phyloP scores from a whole-genome alignment of 768 basidiomycete genomes.

The Mycena amicta region DNA sequence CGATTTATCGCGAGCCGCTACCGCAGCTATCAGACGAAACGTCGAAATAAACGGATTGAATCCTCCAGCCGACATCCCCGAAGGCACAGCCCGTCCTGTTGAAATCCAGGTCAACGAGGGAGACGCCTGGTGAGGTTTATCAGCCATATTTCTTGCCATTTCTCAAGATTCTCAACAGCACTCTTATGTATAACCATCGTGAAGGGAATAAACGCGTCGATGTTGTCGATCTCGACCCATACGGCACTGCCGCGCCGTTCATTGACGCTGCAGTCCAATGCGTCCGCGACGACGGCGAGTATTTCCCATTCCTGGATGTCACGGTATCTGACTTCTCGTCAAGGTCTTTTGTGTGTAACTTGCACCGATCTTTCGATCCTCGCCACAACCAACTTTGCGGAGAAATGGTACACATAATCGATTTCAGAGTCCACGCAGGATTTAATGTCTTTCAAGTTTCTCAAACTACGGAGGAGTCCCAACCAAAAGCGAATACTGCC shows the following conservation, averaged over 20 bases:
- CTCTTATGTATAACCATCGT: conserved; percentile 89
- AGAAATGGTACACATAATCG: too few relatives aligned
- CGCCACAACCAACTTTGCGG: conserved; percentile 91
- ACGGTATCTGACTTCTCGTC: conserved; percentile 3
- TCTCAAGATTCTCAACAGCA: conserved; percentile 43
- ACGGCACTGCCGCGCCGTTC: conserved; percentile 96
- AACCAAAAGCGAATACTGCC: conserved; percentile 90
- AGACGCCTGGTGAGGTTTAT: conserved; percentile 79
- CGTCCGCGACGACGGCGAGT: conserved; percentile 81
- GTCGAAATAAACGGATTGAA: conserved; percentile 78
- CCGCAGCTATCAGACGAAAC: conserved; percentile 84
- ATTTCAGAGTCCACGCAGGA: too few relatives aligned
- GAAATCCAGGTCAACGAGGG: conserved; percentile 87
- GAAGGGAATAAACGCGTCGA: conserved; percentile 76
- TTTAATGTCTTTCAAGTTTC: conserved; percentile 54
- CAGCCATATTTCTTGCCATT: background rate
- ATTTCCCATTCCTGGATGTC: background rate
- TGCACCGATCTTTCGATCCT: conserved; percentile 96
- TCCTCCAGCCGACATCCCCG: conserved; percentile 21
- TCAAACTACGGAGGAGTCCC: conserved; percentile 94
- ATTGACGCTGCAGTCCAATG: conserved; percentile 93
- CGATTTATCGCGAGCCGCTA: conserved; percentile 83
- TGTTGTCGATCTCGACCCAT: conserved; percentile 97
- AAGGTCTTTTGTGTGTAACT: conserved; percentile 91
- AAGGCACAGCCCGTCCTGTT: conserved; percentile 27